phyloP scores from a whole-genome alignment of 2,329 filamentous ascomycete species.

The Daldinia eschscholtzii region DNA sequence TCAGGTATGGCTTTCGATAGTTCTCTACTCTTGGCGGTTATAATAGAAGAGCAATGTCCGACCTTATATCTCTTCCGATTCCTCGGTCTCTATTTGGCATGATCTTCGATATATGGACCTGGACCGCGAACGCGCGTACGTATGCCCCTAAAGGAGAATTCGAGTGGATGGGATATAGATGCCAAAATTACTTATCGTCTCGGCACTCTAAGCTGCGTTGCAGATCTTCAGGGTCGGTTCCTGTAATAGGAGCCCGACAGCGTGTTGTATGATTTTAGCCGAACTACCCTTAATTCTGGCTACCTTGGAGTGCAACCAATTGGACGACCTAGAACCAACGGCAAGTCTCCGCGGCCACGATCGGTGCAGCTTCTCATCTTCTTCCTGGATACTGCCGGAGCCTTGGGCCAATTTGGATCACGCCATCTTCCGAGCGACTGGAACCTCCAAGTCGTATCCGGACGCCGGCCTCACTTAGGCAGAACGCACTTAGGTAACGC shows the following conservation, averaged over 20 bases:
- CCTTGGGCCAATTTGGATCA: conserved; percentile 31
- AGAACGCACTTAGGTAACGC: conserved; percentile 33
- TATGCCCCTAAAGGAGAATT: conserved; percentile 13
- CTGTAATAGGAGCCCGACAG: conserved; percentile 14
- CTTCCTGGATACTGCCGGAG: conserved; percentile 21
- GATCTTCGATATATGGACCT: conserved; percentile 23
- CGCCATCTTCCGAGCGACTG: conserved; percentile 32
- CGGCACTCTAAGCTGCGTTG: conserved; percentile 26
- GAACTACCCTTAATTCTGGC: conserved; percentile 36
- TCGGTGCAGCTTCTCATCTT: conserved; percentile 26
- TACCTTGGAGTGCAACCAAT: conserved; percentile 34
- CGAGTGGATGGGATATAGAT: conserved; percentile 28
- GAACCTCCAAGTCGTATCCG: conserved; percentile 27
- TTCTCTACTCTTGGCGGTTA: background rate
- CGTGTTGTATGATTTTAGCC: conserved; percentile 40
- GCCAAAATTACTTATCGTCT: conserved; percentile 18
- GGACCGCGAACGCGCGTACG: conserved; percentile 30
- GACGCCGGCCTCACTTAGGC: conserved; percentile 31
- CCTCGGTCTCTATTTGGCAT: conserved; percentile 9
- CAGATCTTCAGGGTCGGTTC: conserved; percentile 35
- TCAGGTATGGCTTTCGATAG: background rate
- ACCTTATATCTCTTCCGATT: conserved; percentile 3
- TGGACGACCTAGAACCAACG: conserved; percentile 32
- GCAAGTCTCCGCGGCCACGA: conserved; percentile 26
- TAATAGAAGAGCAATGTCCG: background rate